These are phyloP conservation scores for Mycena amicta DNA, from an alignment of 768 basidiomycete species.

Conservation along the genomic window DNA sequence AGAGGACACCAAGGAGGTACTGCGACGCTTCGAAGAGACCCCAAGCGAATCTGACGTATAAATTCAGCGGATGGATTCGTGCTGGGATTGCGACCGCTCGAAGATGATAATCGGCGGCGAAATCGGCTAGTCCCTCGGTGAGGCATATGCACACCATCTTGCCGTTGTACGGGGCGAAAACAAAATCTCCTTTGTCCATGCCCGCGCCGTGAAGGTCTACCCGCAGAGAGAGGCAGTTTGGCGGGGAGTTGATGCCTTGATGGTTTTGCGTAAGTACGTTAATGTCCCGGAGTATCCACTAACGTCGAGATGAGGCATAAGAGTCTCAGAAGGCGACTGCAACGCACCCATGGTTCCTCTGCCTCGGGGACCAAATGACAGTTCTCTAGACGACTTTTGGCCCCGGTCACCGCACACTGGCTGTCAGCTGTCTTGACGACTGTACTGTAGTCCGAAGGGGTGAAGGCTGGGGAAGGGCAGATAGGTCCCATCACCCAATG, in stretches of 20 bases:
- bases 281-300: background rate
- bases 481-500: background rate
- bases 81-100: background rate
- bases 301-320: background rate
- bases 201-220: background rate
- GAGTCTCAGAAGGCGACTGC: background rate
- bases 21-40: constrained; percentile 4
- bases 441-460: background rate
- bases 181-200: background rate
- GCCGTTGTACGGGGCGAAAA: background rate
- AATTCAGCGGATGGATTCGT: constrained; percentile 5
- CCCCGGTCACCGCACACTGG: background rate
- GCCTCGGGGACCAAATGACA: background rate
- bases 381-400: background rate
- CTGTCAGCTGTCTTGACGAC: background rate
- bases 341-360: background rate
- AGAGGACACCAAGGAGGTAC: background rate
- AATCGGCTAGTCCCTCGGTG: too few species aligned
- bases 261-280: background rate
- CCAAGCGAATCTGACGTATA: constrained; percentile 13
- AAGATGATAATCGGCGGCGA: constrained; percentile 11
- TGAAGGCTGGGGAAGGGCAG: background rate
- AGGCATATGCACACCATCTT: background rate
- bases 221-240: background rate
- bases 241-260: background rate